Conservation (phyloP, 805 yeast species). For the Wickerhamiella australiensis region DNA sequence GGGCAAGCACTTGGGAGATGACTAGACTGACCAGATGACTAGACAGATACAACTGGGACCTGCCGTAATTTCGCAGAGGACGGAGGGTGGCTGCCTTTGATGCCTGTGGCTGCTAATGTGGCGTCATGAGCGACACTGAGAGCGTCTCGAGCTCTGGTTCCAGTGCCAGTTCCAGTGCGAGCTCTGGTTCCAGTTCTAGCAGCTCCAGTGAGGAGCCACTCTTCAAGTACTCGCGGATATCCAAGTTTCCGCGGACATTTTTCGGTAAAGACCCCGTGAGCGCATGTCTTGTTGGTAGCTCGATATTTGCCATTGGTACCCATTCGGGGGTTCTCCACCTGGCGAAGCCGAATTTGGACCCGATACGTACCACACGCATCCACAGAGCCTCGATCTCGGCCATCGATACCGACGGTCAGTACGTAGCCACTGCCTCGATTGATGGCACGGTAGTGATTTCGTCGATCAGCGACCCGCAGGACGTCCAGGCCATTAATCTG, state of each 20-base stretch:
- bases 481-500: constrained; percentile 65
- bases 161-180: neutral
- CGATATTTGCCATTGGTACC: constrained; percentile 68
- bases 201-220: constrained; percentile 40
- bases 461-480: constrained; percentile 46
- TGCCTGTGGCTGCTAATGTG: neutral
- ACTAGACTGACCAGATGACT: too few relatives aligned
- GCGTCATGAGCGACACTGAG: constrained; percentile 3
- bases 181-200: neutral
- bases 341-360: constrained; percentile 43
- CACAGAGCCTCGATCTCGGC: constrained; percentile 77
- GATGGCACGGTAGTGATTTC: constrained; percentile 90
- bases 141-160: neutral
- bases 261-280: constrained; percentile 72
- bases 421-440: constrained; percentile 78
- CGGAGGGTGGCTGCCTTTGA: too few relatives aligned
- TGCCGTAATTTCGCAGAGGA: too few relatives aligned
- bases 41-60: too few relatives aligned
- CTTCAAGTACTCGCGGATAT: constrained; percentile 60
- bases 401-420: constrained; percentile 47
- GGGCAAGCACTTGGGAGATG: neutral
- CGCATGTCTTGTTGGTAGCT: constrained; percentile 46
- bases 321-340: constrained; percentile 76
- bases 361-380: constrained; percentile 64
- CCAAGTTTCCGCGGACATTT: constrained; percentile 54